These are phyloP conservation scores for Pseudocercospora fuligena DNA, from an alignment of 2,329 filamentous ascomycete species.

Conservation along the genomic window DNA sequence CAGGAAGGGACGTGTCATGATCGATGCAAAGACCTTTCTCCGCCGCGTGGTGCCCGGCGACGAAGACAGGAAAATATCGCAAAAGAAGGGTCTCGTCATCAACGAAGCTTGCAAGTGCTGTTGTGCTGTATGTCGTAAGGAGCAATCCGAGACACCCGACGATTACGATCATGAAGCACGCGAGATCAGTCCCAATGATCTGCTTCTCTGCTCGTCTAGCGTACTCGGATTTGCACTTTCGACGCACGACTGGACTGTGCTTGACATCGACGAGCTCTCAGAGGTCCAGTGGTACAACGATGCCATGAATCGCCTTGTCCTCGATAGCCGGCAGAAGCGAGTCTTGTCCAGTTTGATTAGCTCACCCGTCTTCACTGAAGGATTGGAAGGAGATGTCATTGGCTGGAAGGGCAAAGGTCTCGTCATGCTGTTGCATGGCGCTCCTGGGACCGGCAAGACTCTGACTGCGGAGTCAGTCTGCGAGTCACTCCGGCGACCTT, in stretches of 20 bases:
- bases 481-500: conserved; percentile 43
- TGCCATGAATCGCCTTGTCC: conserved; percentile 10
- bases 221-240: conserved; percentile 10
- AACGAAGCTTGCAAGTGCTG: conserved; percentile 12
- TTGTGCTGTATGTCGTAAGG: conserved; percentile 8
- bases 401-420: conserved; percentile 36
- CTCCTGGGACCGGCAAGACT: conserved; percentile 46
- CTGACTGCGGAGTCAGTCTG: conserved; percentile 45
- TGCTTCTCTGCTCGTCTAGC: conserved; percentile 11
- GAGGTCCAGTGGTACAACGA: conserved; percentile 2
- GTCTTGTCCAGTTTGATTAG: conserved; percentile 15
- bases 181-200: conserved; percentile 8
- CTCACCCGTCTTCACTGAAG: conserved; percentile 16
- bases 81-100: conserved; percentile 4
- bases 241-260: conserved; percentile 9
- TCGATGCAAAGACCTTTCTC: conserved; percentile 17
- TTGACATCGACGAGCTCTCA: conserved; percentile 4
- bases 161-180: conserved; percentile 15
- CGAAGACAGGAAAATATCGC: not conserved
- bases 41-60: conserved; percentile 2
- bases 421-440: conserved; percentile 44
- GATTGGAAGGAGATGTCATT: conserved; percentile 17
- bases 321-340: conserved; percentile 5
- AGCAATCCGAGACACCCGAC: conserved; percentile 1
- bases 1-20: conserved; percentile 11